phyloP scores from a whole-genome alignment of 2,329 filamentous ascomycete genomes.

The Didymella glomerata region DNA sequence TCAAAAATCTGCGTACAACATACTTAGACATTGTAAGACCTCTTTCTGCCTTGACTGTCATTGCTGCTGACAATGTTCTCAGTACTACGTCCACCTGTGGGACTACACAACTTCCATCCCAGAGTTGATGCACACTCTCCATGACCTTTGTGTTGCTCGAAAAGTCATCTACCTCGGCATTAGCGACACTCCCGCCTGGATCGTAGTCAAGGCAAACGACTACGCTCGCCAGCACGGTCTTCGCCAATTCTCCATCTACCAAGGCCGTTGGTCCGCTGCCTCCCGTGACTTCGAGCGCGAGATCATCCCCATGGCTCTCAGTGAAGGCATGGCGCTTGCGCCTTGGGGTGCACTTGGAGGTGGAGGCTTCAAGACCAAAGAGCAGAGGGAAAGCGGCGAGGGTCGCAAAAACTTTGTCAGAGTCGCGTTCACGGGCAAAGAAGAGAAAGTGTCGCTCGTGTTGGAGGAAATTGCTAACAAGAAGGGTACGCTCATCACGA shows the following conservation, averaged over 20 bases:
- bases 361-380: constrained; percentile 53
- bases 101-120: constrained; percentile 54
- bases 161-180: constrained; percentile 58
- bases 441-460: constrained; percentile 62
- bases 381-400: constrained; percentile 27
- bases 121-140: constrained; percentile 55
- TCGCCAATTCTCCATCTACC: constrained; percentile 63
- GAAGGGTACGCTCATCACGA: constrained; percentile 64
- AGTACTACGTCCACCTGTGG: constrained; percentile 52
- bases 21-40: constrained; percentile 66
- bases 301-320: constrained; percentile 71
- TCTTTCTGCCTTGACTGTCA: constrained; percentile 41
- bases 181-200: constrained; percentile 54
- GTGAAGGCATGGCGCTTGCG: constrained; percentile 69
- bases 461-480: constrained; percentile 67
- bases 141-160: constrained; percentile 51
- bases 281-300: constrained; percentile 74
- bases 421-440: constrained; percentile 53
- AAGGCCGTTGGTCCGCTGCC: constrained; percentile 68
- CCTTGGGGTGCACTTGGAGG: constrained; percentile 64
- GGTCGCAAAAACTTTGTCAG: constrained; percentile 52
- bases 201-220: constrained; percentile 37
- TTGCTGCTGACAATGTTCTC: constrained; percentile 34
- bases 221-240: constrained; percentile 54
- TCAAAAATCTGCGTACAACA: constrained; percentile 58